A percentile compares a stretch with the other conserved stretches of the same genome.
Evolutionary conservation across 495 filamentous ascomycete species (phyloP).

Genomic region (Rhypophila decipiens): DNA sequence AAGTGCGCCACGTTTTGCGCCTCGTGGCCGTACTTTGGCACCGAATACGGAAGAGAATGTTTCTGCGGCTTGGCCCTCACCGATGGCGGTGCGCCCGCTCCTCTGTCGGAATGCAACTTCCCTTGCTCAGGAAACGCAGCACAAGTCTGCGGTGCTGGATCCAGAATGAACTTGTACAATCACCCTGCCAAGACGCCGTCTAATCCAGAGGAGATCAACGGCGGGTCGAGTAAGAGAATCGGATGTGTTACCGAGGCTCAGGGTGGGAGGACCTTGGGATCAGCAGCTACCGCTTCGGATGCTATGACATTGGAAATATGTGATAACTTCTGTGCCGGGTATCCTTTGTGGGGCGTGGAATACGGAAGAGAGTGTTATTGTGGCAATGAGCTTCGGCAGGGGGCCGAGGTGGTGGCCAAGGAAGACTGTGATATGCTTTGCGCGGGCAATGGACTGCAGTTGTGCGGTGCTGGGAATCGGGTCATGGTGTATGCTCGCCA

Average conservation of each 20-base stretch:
- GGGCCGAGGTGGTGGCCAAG: conserved; percentile 15
- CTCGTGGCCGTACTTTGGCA: conserved; percentile 3
- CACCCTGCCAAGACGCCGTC: conserved; percentile 13
- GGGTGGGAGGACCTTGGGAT: conserved; percentile 27
- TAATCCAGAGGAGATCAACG: conserved; percentile 21
- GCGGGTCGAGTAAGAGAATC: conserved; percentile 27
- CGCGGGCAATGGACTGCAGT: conserved; percentile 31
- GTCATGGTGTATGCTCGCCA: conserved; percentile 30
- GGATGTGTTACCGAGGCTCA: conserved; percentile 42
- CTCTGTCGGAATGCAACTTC: conserved; percentile 33
- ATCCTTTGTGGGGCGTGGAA: conserved; percentile 39
- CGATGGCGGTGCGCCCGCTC: conserved; percentile 18
- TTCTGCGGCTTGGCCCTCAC: conserved; percentile 33
- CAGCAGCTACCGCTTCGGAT: conserved; percentile 22
- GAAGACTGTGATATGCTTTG: conserved; percentile 36
- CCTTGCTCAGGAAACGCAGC: conserved; percentile 31
- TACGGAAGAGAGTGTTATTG: conserved; percentile 46
- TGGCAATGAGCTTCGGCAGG: conserved; percentile 25
- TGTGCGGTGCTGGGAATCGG: conserved; percentile 35
- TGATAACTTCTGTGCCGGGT: conserved; percentile 37
- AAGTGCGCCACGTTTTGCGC: conserved; percentile 8
- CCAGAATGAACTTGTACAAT: conserved; percentile 33
- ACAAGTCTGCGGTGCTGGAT: conserved; percentile 38
- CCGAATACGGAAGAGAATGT: conserved; percentile 11
- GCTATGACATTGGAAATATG: conserved; percentile 43